These are phyloP conservation scores for Brassica hybrid DNA, from an alignment of 441 rosid species.

Conservation along the genomic window DNA sequence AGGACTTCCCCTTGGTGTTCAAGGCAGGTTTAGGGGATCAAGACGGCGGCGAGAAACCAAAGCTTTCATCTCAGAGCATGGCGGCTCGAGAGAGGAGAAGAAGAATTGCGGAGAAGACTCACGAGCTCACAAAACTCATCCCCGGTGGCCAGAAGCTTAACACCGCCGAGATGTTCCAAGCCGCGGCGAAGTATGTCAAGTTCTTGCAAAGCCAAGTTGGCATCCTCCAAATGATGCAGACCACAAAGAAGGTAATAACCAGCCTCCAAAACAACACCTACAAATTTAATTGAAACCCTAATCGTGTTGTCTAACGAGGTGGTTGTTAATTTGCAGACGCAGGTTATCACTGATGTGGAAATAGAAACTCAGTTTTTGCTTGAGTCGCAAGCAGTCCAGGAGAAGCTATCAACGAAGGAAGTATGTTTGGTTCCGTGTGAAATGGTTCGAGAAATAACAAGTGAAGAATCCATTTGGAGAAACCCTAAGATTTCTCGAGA, in stretches of 20 bases:
- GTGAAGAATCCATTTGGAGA: constrained; percentile 44
- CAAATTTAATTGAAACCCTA: neutral
- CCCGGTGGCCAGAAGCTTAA: constrained; percentile 84
- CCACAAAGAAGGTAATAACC: constrained; percentile 35
- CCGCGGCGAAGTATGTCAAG: constrained; percentile 74
- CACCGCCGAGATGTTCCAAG: constrained; percentile 87
- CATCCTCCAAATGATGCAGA: constrained; percentile 48
- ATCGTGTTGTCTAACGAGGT: constrained; percentile 2
- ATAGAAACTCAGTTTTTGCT: constrained; percentile 46
- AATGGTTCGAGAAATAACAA: constrained; percentile 44
- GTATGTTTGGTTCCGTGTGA: constrained; percentile 60
- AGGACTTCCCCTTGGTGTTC: constrained; percentile 17
- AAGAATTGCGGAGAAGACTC: constrained; percentile 80
- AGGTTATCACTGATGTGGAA: constrained; percentile 28
- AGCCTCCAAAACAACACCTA: neutral
- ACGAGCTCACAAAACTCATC: constrained; percentile 73
- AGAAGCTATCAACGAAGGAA: constrained; percentile 60
- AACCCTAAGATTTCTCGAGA: constrained; percentile 41
- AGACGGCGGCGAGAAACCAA: neutral
- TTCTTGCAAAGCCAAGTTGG: constrained; percentile 69
- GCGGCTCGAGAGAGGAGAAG: constrained; percentile 81
- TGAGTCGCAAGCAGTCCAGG: constrained; percentile 59
- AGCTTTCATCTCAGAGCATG: constrained; percentile 69
- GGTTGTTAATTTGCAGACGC: constrained; percentile 27
- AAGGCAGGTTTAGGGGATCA: constrained; percentile 28